These are phyloP conservation scores for Aspergillus hancockii DNA, from an alignment of 495 filamentous ascomycete species.

Conservation along the genomic window DNA sequence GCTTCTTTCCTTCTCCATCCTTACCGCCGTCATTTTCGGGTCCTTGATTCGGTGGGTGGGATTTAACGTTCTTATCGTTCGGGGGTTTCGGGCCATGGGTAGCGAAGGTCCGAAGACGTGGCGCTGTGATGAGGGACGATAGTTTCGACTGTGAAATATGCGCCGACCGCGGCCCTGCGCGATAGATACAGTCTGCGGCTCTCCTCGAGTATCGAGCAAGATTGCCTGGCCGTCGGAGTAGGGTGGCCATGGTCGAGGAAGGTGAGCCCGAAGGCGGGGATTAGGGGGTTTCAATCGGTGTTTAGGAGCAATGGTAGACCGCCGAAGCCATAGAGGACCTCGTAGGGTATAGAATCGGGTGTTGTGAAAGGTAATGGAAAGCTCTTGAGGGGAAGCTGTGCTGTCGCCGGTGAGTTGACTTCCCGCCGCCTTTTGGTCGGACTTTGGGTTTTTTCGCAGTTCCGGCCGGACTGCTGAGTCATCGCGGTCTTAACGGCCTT, in stretches of 20 bases:
- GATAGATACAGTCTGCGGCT: slow-evolving; percentile 47
- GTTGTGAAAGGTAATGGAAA: slow-evolving; percentile 9
- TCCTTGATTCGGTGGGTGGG: slow-evolving; percentile 24
- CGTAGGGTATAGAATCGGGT: background rate
- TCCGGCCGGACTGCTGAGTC: slow-evolving; percentile 30
- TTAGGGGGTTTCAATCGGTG: slow-evolving; percentile 28
- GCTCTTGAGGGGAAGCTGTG: slow-evolving; percentile 25
- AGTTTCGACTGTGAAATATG: slow-evolving; percentile 38
- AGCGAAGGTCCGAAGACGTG: slow-evolving; percentile 56
- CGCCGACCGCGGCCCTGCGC: slow-evolving; percentile 40
- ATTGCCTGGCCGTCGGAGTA: slow-evolving; percentile 66
- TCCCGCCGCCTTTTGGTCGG: slow-evolving; percentile 21
- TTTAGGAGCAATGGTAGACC: slow-evolving; percentile 23
- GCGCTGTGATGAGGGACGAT: slow-evolving; percentile 47
- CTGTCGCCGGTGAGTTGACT: slow-evolving; percentile 2
- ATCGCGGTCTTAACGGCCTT: slow-evolving; percentile 13
- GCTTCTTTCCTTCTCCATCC: slow-evolving; percentile 31
- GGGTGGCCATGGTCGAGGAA: slow-evolving; percentile 60
- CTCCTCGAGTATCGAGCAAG: slow-evolving; percentile 62
- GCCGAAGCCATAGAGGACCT: slow-evolving; percentile 32
- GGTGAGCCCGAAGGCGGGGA: slow-evolving; percentile 38
- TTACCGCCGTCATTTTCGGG: slow-evolving; percentile 31
- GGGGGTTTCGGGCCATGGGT: slow-evolving; percentile 48
- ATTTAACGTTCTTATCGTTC: slow-evolving; percentile 45
- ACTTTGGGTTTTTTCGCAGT: slow-evolving; percentile 26